Evolutionary conservation across 2,329 filamentous ascomycete species (phyloP), one percentile per base, ranked within the genome.

Genomic region (Penicillium sp.): DNA sequence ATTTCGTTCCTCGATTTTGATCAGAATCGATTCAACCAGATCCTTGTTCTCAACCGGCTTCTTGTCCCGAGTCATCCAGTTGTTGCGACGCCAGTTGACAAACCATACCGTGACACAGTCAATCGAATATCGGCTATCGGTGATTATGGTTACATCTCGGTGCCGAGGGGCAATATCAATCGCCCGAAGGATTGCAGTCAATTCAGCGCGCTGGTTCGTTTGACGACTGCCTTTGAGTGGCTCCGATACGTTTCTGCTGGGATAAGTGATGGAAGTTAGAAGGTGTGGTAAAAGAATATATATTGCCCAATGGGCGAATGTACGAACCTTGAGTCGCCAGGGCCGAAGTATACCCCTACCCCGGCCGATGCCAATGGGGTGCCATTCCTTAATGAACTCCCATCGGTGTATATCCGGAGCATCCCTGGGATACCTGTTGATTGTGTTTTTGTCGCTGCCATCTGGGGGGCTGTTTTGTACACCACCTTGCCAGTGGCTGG

Each of bases 161-260:
- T 87, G 81, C 17, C 84, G 76, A 0, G 90, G 87, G 2, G 88
- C 86, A 46, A 88, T 84, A 69, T 97, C 86, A 23, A 97, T 81
- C 0, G 93, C 93, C 57, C 93, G 89, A 31, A 90, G 80, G 62
- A 97, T 89, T 8, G 92, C 94, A 25, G 90, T 93, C 58, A 99
- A 81, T 77, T 99, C 94, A n/a, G 93, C 94, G 3, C 94, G 89
- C 74, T 97, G 91, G 72, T 99, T 99, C 0, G 94, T 97, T 76
- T 97, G 94, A 10, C 82, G 81, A 17, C 82, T 80, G 50, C 91
- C 91, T 51, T 81, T 76, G 2, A 97, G 83, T 4, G 87, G 86
- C 75, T 95, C 92, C 13, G 90, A 90, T 25, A 96, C 76, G 68
- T 89, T 89, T 65, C 85, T 87, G 68, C 73, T 71, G 52, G 66